A percentile compares a stretch with the other conserved stretches of the same genome.
These are phyloP conservation scores for Dalbergia cultrata DNA, from an alignment of 306 rosid genomes.

Conservation along the genomic window DNA sequence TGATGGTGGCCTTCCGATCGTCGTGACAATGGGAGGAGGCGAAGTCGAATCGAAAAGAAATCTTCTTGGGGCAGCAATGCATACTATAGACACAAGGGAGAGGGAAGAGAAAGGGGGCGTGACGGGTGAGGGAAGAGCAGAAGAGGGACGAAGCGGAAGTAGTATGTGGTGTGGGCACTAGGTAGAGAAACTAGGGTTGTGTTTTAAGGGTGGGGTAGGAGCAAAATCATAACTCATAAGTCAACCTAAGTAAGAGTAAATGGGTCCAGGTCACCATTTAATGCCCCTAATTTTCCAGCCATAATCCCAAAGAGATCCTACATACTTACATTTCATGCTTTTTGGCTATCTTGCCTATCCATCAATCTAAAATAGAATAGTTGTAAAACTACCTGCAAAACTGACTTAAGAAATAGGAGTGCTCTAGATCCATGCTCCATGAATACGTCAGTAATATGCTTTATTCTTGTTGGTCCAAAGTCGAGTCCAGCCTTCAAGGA, in stretches of 20 bases:
- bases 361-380: constrained; percentile 37
- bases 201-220: too few relatives aligned
- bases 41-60: too few relatives aligned
- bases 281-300: neutral
- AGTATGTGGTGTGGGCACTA: too few relatives aligned
- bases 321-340: neutral
- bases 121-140: too few relatives aligned
- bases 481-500: constrained; percentile 71
- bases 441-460: constrained; percentile 72
- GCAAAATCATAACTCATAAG: too few relatives aligned
- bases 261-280: neutral
- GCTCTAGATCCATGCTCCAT: constrained; percentile 84
- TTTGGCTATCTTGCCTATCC: constrained; percentile 14
- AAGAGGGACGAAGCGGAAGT: too few relatives aligned
- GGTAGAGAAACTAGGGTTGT: too few relatives aligned
- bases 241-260: neutral
- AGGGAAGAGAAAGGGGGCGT: too few relatives aligned
- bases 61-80: too few relatives aligned
- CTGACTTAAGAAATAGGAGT: constrained; percentile 87
- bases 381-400: constrained; percentile 77
- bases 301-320: constrained; percentile 4
- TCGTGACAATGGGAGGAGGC: too few relatives aligned
- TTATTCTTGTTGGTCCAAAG: constrained; percentile 66
- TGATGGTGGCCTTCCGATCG: too few relatives aligned
- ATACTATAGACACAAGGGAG: too few relatives aligned